Evolutionary conservation across 768 basidiomycete genomes (phyloP).

Genomic region (Fibroporia radiculosa): DNA sequence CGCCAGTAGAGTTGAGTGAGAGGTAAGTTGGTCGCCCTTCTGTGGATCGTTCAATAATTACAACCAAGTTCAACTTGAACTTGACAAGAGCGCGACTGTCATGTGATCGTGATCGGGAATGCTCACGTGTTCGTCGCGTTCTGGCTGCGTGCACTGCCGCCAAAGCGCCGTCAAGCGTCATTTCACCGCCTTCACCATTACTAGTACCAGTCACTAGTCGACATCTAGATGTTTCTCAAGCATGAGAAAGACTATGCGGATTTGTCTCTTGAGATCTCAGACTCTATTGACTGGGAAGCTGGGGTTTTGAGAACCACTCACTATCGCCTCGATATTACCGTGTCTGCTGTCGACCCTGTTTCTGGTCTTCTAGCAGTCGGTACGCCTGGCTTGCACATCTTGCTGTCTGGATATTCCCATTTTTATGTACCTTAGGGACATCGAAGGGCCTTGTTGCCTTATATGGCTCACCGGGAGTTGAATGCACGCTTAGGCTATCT

Average conservation of each 20-base stretch:
- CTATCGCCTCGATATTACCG: slow-evolving; percentile 42
- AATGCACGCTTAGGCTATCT: slow-evolving; percentile 38
- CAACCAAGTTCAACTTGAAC: too few species aligned
- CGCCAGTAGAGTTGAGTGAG: too few species aligned
- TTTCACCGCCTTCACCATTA: neutral
- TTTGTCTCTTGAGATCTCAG: slow-evolving; percentile 49
- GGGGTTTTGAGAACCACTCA: slow-evolving; percentile 41
- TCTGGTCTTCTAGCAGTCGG: slow-evolving; percentile 56
- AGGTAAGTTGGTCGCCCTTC: too few species aligned
- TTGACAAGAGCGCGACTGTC: neutral
- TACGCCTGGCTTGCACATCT: slow-evolving; percentile 20
- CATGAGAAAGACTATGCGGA: slow-evolving; percentile 31
- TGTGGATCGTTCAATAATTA: too few species aligned
- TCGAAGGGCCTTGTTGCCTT: slow-evolving; percentile 49
- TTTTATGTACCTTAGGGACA: neutral
- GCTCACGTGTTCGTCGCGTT: neutral
- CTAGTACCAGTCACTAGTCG: neutral
- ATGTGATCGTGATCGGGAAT: slow-evolving; percentile 1
- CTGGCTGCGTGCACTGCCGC: too few species aligned
- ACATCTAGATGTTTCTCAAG: slow-evolving; percentile 4
- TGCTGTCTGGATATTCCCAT: neutral
- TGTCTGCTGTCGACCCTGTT: slow-evolving; percentile 52
- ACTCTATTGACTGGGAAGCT: slow-evolving; percentile 50
- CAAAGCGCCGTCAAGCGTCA: neutral
- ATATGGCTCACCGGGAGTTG: slow-evolving; percentile 63